Evolutionary conservation across 345 rosid genomes (phyloP), one percentile per base, ranked within the genome.

Genomic region (Boechera divaricarpa): DNA sequence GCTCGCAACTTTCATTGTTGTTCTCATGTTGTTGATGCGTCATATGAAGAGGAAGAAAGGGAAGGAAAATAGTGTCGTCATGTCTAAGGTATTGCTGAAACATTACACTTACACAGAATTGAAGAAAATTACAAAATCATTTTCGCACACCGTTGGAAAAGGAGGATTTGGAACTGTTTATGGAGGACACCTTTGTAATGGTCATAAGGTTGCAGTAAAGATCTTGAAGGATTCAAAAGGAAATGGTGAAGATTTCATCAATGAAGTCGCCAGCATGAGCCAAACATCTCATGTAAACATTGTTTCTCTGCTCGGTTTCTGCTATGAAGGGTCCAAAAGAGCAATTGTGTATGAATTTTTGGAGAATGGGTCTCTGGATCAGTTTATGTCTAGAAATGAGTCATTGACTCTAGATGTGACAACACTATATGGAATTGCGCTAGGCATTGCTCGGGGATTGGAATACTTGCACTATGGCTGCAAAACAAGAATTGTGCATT

Each of bases 401-500:
- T 35, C 59, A 12, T 1, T 4, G 7, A 18, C 18, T 49, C n/a
- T 3, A 1, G 33, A 67, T 35, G 71, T 51, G 3, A 21, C 21
- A 7, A 51, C 59, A 4, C 36, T 44, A 29, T 64, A 64, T 28
- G 54, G 28, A 64, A 64, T 64, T 26, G 38, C 54, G 7, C 4
- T 64, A 15, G 69, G 69, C 26, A 2, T 47, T 21, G 69, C 54
- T 44, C 69, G 39, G 5, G 69, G 69, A 15, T n/a, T 64, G 18
- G 69, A 56, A 51, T 64, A 64, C 39, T 64, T 64, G 53, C 69
- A 64, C 1, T 64, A 64, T n/a, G 69, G 69, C 24, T 64, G 69
- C 69, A 64, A 44, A 44, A 63, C 68, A 63, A 63, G 84, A 44
- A 87, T 87, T 13, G 87, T 89, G 3, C 87, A 89, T 21, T 76